Evolutionary conservation across 805 yeast genomes (phyloP).

Genomic region (Candida khao-thaluensis): DNA sequence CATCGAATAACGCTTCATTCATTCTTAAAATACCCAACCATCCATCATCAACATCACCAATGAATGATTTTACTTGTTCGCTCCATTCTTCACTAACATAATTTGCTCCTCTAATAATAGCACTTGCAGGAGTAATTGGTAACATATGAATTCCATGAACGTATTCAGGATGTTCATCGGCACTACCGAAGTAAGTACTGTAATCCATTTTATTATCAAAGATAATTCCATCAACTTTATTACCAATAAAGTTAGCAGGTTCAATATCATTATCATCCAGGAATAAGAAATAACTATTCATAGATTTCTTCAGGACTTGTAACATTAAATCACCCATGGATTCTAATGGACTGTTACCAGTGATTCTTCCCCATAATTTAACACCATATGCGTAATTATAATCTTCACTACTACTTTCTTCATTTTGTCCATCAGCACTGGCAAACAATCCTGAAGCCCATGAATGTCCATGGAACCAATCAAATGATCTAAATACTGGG

Average conservation of each 20-base stretch:
- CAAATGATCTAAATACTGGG: conserved; percentile 68
- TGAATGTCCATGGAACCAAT: conserved; percentile 74
- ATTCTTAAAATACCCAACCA: conserved; percentile 70
- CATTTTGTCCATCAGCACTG: conserved; percentile 70
- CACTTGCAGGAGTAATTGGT: conserved; percentile 66
- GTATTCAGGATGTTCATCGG: conserved; percentile 45
- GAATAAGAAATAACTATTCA: conserved; percentile 53
- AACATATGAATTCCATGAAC: conserved; percentile 77
- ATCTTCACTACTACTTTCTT: conserved; percentile 73
- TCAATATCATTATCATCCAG: conserved; percentile 49
- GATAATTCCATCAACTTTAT: conserved; percentile 67
- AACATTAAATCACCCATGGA: conserved; percentile 46
- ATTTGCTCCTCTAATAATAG: conserved; percentile 50
- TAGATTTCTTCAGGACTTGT: conserved; percentile 51
- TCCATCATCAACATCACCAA: conserved; percentile 51
- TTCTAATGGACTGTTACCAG: conserved; percentile 52
- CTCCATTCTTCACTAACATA: conserved; percentile 65
- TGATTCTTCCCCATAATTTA: conserved; percentile 62
- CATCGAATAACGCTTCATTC: conserved; percentile 72
- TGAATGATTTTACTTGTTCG: conserved; percentile 43
- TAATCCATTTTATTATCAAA: conserved; percentile 71
- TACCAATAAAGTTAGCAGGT: conserved; percentile 51
- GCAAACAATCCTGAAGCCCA: conserved; percentile 72
- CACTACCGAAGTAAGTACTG: conserved; percentile 66
- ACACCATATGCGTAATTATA: conserved; percentile 66